Base-by-base conservation (phyloP, 2,329 filamentous ascomycete species). In the Trichoderma sp. region DNA sequence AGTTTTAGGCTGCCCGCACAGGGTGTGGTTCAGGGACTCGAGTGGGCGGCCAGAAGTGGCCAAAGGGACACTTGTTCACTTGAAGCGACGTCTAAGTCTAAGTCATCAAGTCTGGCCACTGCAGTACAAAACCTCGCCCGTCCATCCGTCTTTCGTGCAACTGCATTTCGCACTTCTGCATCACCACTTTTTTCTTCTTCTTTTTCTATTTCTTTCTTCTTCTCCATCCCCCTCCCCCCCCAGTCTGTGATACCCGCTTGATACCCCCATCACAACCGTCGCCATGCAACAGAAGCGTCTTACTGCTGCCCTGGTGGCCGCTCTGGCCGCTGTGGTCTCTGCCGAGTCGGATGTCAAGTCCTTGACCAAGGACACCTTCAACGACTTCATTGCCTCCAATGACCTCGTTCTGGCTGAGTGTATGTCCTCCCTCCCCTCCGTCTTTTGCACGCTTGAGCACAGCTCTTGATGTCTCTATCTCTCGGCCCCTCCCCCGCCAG, bases 391-490 rank as follows among this genome's bases (percentile, higher is more conserved):
- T 76, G 90, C 90, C 78, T 81, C 88, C 72, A 90, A 98, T 78
- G 88, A 92, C 73, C 85, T 99, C 65, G 94, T 97, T 63, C 89
- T 99, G 68, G 93, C 93, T 73, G 93, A 99, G 83, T 99, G 91
- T 94, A 83, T 81, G 90, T 81, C 47, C 30, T 7, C 30, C 7
- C 30, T 30, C 28, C 58, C 52, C 44, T 58, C 3, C 21, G 45
- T 45, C 12, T 57, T 34, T n/a, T 34, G 43, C 47, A 3, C n/a
- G 5, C 51, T 41, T 10, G 5, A 34, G 7, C 30, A 34, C 51
- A 17, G 28, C 39, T n/a, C 9, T 54, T 34, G 28, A 28, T n/a
- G n/a, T 41, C 12, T 19, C 10, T 14, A 55, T 24, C 4, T 12
- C 26, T 34, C 52, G 56, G 45, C 59, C 4, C 41, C 52, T 43